Evolutionary conservation across 345 rosid genomes (phyloP), one percentile per base, ranked within the genome.

Genomic region (Bretschneidera sinensis): DNA sequence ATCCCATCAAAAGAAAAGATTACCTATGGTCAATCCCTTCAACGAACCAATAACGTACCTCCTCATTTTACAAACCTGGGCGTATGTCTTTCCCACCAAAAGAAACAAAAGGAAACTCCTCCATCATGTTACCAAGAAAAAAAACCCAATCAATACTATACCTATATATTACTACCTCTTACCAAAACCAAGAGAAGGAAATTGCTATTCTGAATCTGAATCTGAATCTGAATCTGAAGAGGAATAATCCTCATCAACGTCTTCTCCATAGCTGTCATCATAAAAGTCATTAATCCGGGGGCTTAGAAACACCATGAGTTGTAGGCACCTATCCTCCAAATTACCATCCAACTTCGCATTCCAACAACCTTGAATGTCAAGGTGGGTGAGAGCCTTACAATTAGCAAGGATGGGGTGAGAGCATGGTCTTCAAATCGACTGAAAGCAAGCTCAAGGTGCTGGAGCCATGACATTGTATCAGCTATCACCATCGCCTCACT

Each of bases 281-380:
- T n/a, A 20, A 14, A 24, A 17, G 6, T 54, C 45, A 18, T 54
- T 49, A 63, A 25, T 64, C 60, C 60, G n/a, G 54, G 21, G 60
- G 52, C 45, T 7, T 20, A 13, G 28, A 43, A 56, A 55, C 47
- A 11, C 15, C 17, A 6, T 10, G 31, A 58, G 17, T 45, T 43
- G 51, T 49, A 13, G 10, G 25, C 60, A 20, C 28, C 45, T 55
- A 48, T 55, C 24, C 19, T 54, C 51, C n/a, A 55, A 21, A 31
- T 54, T 21, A 23, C 47, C 54, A 4, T 45, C 28, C 20, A 63
- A 17, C 52, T 47, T 24, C 54, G 55, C 48, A 33, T 48, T 55
- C 68, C 48, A 55, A 45, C 61, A 55, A 21, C 61, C 56, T 22
- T 34, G 62, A 35, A 64, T 64, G 34, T 64, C 61, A 31, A 48